phyloP scores from a whole-genome alignment of 2,329 filamentous ascomycete species.

The Microascus cirrosus region DNA sequence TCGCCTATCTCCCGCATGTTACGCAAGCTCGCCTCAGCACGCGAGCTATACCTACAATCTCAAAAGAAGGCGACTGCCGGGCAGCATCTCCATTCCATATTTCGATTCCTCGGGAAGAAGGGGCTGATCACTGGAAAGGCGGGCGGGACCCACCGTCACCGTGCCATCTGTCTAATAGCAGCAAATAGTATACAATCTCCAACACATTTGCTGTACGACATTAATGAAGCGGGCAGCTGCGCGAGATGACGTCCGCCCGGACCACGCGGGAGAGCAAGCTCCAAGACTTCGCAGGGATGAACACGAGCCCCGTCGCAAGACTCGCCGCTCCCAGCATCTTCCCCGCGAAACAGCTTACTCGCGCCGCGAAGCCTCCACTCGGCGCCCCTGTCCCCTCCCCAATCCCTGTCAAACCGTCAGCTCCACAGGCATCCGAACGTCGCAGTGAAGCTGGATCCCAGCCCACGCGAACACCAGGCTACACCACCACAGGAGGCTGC shows the following conservation, averaged over 20 bases:
- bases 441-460: neutral
- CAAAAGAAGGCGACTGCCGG: neutral
- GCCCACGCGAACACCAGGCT: neutral
- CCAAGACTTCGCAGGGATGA: neutral
- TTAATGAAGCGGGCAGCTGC: neutral
- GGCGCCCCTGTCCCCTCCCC: neutral
- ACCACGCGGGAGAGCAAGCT: neutral
- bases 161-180: neutral
- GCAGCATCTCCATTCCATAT: no score
- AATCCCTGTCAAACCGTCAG: neutral
- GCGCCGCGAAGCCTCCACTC: neutral
- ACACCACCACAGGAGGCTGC: neutral
- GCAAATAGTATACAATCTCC: neutral
- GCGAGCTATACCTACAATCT: no score
- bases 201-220: neutral
- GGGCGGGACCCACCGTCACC: neutral
- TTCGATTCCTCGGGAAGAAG: neutral
- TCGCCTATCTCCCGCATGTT: no score
- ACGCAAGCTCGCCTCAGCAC: no score
- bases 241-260: neutral
- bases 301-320: neutral
- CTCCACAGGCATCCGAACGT: neutral
- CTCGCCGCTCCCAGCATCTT: neutral
- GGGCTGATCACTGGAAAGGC: neutral
- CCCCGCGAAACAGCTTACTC: neutral